phyloP scores from a whole-genome alignment of 2,329 filamentous ascomycete species.

The Hypoxylon sp. region DNA sequence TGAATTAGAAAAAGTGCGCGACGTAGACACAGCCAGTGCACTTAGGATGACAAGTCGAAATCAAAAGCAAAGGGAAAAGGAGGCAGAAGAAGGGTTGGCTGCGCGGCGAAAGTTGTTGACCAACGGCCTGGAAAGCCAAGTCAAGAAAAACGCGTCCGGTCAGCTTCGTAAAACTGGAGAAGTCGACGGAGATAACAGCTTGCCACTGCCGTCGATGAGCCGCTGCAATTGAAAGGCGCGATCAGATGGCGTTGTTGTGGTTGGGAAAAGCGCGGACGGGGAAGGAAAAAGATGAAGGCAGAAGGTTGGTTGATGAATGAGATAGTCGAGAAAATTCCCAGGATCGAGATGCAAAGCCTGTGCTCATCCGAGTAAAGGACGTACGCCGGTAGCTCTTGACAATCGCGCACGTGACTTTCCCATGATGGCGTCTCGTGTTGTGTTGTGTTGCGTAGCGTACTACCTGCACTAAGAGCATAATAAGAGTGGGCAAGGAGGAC shows the following conservation, averaged over 20 bases:
- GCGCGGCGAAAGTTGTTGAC: conserved; percentile 42
- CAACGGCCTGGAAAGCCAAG: conserved; percentile 29
- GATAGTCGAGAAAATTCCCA: conserved; percentile 38
- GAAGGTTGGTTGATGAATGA: conserved; percentile 39
- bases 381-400: conserved; percentile 34
- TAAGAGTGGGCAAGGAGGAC: conserved; percentile 1
- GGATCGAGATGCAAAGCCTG: conserved; percentile 44
- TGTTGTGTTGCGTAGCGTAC: no score
- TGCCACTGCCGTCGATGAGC: conserved; percentile 37
- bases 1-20: conserved; percentile 18
- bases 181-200: conserved; percentile 45
- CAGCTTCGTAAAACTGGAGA: conserved; percentile 46
- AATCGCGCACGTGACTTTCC: conserved; percentile 41
- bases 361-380: conserved; percentile 38
- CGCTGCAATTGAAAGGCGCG: conserved; percentile 41
- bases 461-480: background rate
- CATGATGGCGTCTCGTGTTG: conserved; percentile 35
- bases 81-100: conserved; percentile 27
- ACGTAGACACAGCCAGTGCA: conserved; percentile 24
- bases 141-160: conserved; percentile 50
- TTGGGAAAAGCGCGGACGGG: conserved; percentile 13
- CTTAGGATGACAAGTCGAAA: conserved; percentile 5
- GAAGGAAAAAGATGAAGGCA: conserved; percentile 35
- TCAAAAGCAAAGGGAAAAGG: conserved; percentile 17
- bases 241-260: conserved; percentile 27